A percentile compares a stretch with the other conserved stretches of the same genome.
phyloP scores from a whole-genome alignment of 441 rosid genomes.

The Arabidopsis lyrata region DNA sequence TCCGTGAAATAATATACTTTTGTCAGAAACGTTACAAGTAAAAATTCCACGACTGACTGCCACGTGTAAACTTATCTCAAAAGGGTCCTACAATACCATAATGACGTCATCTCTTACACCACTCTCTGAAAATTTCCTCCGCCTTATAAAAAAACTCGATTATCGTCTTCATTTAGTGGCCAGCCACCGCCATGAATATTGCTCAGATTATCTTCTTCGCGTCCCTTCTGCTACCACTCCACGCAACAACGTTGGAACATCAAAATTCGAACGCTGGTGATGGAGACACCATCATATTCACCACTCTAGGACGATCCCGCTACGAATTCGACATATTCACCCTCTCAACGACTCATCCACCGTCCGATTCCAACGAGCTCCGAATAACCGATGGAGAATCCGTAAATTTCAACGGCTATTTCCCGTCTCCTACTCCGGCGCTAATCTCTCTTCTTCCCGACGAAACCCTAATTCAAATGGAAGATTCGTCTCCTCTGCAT shows the following conservation, averaged over 20 bases:
- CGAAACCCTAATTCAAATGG: conserved; percentile 40
- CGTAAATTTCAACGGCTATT: conserved; percentile 83
- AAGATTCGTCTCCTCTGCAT: conserved; percentile 47
- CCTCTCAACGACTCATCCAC: conserved; percentile 51
- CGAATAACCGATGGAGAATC: conserved; percentile 75
- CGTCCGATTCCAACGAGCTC: conserved; percentile 51
- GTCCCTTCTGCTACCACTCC: conserved; percentile 20
- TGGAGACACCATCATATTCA: conserved; percentile 63
- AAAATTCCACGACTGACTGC: background rate
- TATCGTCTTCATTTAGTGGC: background rate
- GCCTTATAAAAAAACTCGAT: background rate
- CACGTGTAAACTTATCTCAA: conserved; percentile 38
- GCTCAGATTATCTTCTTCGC: conserved; percentile 21
- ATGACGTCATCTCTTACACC: conserved; percentile 46
- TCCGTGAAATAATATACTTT: background rate
- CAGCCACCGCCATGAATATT: conserved; percentile 30
- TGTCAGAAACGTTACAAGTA: background rate
- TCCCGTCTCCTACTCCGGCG: conserved; percentile 61
- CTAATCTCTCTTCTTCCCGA: conserved; percentile 50
- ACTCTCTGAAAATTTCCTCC: background rate
- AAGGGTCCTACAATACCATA: background rate
- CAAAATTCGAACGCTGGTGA: conserved; percentile 24
- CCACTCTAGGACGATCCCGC: conserved; percentile 66
- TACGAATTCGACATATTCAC: conserved; percentile 79
- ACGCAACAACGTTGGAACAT: conserved; percentile 31